Evolutionary conservation across 352 stramenopile species (phyloP), one percentile per base, ranked within the genome.

Genomic region (Globisporangium radiosum): DNA sequence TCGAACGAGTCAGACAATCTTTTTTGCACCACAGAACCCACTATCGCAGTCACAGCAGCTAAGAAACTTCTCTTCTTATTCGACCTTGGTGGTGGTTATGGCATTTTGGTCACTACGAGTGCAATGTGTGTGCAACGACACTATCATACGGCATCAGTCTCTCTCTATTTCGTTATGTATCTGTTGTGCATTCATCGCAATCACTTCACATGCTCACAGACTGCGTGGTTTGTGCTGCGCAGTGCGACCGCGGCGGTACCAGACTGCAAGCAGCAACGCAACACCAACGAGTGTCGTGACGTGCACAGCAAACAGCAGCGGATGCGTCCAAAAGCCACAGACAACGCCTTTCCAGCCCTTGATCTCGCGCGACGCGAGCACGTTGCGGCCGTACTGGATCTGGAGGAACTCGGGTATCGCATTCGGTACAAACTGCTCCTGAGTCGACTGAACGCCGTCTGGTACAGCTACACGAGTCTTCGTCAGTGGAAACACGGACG

Each of bases 331-430:
- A 62, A 84, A 91, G 36, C 78, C 81, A 60, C 81, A 91, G 33
- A 85, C 78, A 15, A 91, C 62, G n/a, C 78, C 69, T 60, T 91
- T 91, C 81, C 81, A 91, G 25, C 81, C 81, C 81, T 91, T 91
- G 57, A 91, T 89, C 58, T 89, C 78, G 33, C 78, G 78, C 44
- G 70, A 79, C 56, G 64, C 72, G 43, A 91, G 70, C 49, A 70
- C 75, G 17, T 59, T 74, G 37, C 68, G 54, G 13, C 81, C 78
- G 62, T 91, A 91, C 62, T 91, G 81, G 58, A 88, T 89, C 9
- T 64, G 69, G 47, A 91, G 65, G 56, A 86, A 87, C 63, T 87
- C 66, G 11, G 79, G 66, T 10, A 92, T 67, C 44, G 64, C 57
- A 38, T 72, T 70, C 3, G 84, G 84, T 43, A 91, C 63, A 36